phyloP scores from a whole-genome alignment of 192 early-diverging fungal genomes.

The Backusella circina region DNA sequence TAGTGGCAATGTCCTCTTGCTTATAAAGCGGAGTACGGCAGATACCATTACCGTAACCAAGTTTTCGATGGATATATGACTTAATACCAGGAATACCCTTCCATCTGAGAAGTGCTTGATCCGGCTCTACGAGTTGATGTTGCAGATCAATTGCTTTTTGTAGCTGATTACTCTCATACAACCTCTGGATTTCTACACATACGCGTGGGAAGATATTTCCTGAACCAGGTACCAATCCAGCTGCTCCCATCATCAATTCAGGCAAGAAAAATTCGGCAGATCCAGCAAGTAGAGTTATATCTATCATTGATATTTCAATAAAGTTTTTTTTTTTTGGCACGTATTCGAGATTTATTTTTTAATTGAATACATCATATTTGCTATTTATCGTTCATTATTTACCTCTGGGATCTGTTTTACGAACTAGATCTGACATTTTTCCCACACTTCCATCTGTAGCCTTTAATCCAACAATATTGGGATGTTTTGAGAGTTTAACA shows the following conservation, averaged over 20 bases:
- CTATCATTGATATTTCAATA: slow-evolving; percentile 3
- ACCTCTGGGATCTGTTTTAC: slow-evolving; percentile 19
- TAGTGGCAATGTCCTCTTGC: background rate
- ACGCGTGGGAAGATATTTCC: slow-evolving; percentile 25
- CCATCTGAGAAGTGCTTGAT: slow-evolving; percentile 30
- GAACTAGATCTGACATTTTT: slow-evolving; percentile 30
- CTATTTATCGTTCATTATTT: background rate
- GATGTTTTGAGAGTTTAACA: slow-evolving; percentile 16
- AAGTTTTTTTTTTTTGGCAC: background rate
- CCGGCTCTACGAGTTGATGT: slow-evolving; percentile 22
- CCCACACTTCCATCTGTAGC: slow-evolving; percentile 37
- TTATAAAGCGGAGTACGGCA: background rate
- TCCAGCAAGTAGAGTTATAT: slow-evolving; percentile 36
- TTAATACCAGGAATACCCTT: slow-evolving; percentile 33
- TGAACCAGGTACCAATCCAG: slow-evolving; percentile 28
- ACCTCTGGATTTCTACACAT: slow-evolving; percentile 19
- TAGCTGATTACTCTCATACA: slow-evolving; percentile 23
- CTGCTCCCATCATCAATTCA: slow-evolving; percentile 29
- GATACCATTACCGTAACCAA: slow-evolving; percentile 24
- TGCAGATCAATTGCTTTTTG: slow-evolving; percentile 27
- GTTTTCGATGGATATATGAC: slow-evolving; percentile 16
- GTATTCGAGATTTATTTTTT: background rate
- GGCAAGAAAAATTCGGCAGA: slow-evolving; percentile 35
- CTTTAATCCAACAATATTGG: slow-evolving; percentile 34
- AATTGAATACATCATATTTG: background rate